Evolutionary conservation across 768 basidiomycete genomes (phyloP).

Genomic region (Mycena kentingensis): DNA sequence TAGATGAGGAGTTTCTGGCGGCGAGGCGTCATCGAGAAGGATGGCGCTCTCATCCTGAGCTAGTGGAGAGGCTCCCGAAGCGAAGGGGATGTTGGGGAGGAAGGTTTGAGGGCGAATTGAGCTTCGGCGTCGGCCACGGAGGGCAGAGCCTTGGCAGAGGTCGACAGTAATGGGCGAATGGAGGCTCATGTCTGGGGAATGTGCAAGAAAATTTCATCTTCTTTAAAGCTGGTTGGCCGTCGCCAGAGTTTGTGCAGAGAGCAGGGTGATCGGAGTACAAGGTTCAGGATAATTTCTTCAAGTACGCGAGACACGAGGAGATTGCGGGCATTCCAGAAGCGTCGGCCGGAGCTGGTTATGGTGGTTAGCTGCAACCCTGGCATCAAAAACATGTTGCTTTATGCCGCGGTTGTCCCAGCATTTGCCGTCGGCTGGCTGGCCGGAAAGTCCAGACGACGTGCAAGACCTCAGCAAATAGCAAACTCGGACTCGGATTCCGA

Average conservation of each 20-base stretch:
- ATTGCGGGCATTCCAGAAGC: background rate
- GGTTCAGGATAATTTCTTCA: too few relatives aligned
- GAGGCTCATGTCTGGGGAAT: constrained; percentile 28
- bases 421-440: constrained; percentile 47
- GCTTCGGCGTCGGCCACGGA: constrained; percentile 43
- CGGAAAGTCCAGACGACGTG: constrained; percentile 23
- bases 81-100: constrained; percentile 31
- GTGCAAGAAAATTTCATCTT: background rate
- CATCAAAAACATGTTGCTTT: too few relatives aligned
- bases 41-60: constrained; percentile 32
- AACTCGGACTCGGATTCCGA: constrained; percentile 29
- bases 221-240: constrained; percentile 13
- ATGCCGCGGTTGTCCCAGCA: constrained; percentile 32
- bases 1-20: constrained; percentile 12
- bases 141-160: constrained; percentile 34
- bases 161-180: constrained; percentile 37
- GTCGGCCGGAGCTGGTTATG: constrained; percentile 1
- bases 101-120: constrained; percentile 35
- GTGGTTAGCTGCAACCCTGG: too few relatives aligned
- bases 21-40: constrained; percentile 34
- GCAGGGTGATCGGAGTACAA: too few relatives aligned
- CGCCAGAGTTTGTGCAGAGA: constrained; percentile 13
- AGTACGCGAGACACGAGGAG: too few relatives aligned
- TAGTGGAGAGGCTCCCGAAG: constrained; percentile 11
- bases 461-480: background rate